These are phyloP conservation scores for Amanita muscaria DNA, from an alignment of 768 basidiomycete species.

Conservation along the genomic window DNA sequence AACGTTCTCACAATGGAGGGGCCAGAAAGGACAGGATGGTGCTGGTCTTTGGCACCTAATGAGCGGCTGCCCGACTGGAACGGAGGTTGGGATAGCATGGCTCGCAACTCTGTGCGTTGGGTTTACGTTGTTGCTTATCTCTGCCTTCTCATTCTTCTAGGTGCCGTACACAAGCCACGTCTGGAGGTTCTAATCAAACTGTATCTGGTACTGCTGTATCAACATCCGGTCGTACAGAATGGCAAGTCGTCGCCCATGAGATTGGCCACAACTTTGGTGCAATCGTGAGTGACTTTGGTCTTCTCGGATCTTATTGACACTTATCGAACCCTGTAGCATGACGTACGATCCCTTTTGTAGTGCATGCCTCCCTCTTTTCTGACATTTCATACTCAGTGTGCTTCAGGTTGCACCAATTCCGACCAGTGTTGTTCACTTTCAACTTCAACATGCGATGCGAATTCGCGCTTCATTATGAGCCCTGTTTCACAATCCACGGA, in stretches of 20 bases:
- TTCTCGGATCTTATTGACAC: constrained; percentile 5
- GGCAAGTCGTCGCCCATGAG: constrained; percentile 79
- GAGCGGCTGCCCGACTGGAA: constrained; percentile 75
- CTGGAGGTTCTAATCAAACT: constrained; percentile 29
- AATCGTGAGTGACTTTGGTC: constrained; percentile 46
- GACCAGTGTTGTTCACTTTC: constrained; percentile 63
- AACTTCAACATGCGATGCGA: constrained; percentile 50
- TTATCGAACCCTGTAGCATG: constrained; percentile 36
- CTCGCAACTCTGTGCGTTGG: constrained; percentile 59
- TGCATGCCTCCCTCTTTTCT: constrained; percentile 4
- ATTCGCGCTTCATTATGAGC: constrained; percentile 74
- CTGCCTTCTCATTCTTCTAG: constrained; percentile 20
- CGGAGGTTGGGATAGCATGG: constrained; percentile 85
- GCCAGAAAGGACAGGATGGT: constrained; percentile 58
- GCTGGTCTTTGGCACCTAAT: constrained; percentile 85
- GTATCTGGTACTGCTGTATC: constrained; percentile 82
- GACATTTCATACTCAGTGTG: constrained; percentile 38
- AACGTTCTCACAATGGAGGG: constrained; percentile 77
- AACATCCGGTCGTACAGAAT: constrained; percentile 67
- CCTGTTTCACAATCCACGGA: constrained; percentile 61
- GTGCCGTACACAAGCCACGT: constrained; percentile 44
- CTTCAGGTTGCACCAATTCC: constrained; percentile 50
- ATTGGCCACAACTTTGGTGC: constrained; percentile 87
- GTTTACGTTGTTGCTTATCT: background rate
- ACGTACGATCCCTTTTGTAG: constrained; percentile 29